Evolutionary conservation across 2,329 filamentous ascomycete species (phyloP).

Genomic region (Davidsoniella eucalypti): DNA sequence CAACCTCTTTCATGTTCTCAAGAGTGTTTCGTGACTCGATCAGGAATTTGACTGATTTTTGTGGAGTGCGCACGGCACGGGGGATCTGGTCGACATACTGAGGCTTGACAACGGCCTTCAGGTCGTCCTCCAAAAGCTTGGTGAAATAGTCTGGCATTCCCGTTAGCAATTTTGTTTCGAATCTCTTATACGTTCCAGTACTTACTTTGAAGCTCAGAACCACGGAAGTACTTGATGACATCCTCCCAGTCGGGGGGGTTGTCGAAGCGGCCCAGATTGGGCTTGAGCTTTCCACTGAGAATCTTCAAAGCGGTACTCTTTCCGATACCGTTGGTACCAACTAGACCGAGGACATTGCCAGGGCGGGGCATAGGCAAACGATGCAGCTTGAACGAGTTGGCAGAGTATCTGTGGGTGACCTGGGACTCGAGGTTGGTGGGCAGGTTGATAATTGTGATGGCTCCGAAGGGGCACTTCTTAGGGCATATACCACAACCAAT

Average conservation of each 20-base stretch:
- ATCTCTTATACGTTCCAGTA: constrained; percentile 8
- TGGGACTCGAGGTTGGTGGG: constrained; percentile 97
- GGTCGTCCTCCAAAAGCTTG: constrained; percentile 88
- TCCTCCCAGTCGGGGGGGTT: constrained; percentile 99
- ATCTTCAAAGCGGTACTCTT: constrained; percentile 99
- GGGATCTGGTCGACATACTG: constrained; percentile 99
- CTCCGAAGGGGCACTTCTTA: constrained; percentile 97
- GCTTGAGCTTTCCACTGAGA: constrained; percentile 94
- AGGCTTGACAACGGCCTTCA: constrained; percentile 96
- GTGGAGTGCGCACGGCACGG: constrained; percentile 66
- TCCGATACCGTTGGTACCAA: constrained; percentile 98
- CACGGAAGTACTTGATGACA: constrained; percentile 94
- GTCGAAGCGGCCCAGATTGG: constrained; percentile 85
- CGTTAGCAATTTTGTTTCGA: not conserved
- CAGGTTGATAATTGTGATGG: constrained; percentile 99
- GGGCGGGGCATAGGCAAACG: constrained; percentile 89
- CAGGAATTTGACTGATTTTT: constrained; percentile 64
- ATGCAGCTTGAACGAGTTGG: constrained; percentile 99
- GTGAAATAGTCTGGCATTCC: constrained; percentile 71
- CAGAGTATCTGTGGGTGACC: constrained; percentile 95
- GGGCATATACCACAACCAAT: constrained; percentile 99
- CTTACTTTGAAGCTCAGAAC: constrained; percentile 90
- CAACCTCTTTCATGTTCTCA: constrained; percentile 65
- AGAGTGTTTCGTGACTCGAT: constrained; percentile 63
- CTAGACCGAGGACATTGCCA: constrained; percentile 86